Base-by-base conservation (phyloP, 1,284 basidiomycete genomes). In the Cutaneotrichosporon sp. region DNA sequence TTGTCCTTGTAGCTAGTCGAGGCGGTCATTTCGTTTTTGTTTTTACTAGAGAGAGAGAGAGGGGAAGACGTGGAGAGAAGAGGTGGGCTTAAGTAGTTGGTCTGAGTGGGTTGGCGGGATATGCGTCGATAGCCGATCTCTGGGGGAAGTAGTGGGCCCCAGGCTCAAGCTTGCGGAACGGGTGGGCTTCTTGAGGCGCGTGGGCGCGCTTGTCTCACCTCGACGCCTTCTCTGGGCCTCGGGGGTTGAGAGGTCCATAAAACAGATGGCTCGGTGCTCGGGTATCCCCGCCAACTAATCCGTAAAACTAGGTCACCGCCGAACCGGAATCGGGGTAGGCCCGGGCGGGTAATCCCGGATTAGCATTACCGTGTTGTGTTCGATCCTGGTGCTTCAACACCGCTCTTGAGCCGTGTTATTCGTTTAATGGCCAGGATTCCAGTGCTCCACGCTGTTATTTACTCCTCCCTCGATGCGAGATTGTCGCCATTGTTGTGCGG, bases 1-100 rank as follows among this genome's bases (percentile, higher is more conserved):
- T 91, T 59, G 64, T 63, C 59, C 59, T 58, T 60, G 63, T 55
- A 56, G 42, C 56, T 58, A 32, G 55, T 56, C 32, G 60, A 22
- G 32, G 50, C 64, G 57, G 64, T 65, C 67, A 68, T 65, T 53
- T 52, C 53, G 40, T 38, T 36, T 36, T 14, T 22, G 26, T 10
- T 26, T 34, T 49, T 21, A 16, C 6, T 46, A 34, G 46, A 18
- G 42, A 46, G 46, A 18, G 42, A 46, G 57, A 32, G 47, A 36
- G 34, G 58, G 14, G 31, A 18, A 36, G 16, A 18, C 18, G 34
- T 18, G 11, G 13, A 16, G n/a, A 49, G 42, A 40, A 18, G 16
- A 46, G 42, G 42, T 46, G 42, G 42, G 42, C 42, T 42, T 46
- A 46, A n/a, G 18, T 46, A 46, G 18, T 16, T n/a, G 4, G 42